Conservation (phyloP, 768 basidiomycete genomes). For the Austroboletus festivus region DNA sequence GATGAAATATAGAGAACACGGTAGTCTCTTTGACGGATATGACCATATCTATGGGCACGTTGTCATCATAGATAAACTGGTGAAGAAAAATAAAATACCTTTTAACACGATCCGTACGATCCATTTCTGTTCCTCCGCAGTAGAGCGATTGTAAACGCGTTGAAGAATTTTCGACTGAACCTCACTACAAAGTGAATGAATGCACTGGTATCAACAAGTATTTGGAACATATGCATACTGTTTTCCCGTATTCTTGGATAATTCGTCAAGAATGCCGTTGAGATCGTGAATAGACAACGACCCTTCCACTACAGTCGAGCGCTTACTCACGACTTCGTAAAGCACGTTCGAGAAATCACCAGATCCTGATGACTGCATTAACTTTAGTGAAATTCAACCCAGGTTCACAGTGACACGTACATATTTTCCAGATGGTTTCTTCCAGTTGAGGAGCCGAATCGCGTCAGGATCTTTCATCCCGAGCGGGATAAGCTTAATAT, state of each 20-base stretch:
- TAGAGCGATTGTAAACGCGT: constrained; percentile 72
- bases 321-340: constrained; percentile 81
- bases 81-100: constrained; percentile 44
- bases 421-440: constrained; percentile 66
- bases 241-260: constrained; percentile 70
- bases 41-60: constrained; percentile 62
- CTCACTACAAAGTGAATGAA: constrained; percentile 46
- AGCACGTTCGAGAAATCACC: constrained; percentile 89
- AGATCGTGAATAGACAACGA: constrained; percentile 77
- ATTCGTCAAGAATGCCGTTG: constrained; percentile 76
- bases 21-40: constrained; percentile 95
- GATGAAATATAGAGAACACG: constrained; percentile 87
- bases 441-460: constrained; percentile 86
- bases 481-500: constrained; percentile 86
- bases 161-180: constrained; percentile 72
- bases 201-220: constrained; percentile 8
- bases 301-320: constrained; percentile 76
- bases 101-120: constrained; percentile 94
- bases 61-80: neutral
- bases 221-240: constrained; percentile 45
- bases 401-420: constrained; percentile 38
- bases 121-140: constrained; percentile 91
- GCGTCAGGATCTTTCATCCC: constrained; percentile 79
- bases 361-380: constrained; percentile 51
- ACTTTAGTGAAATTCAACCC: neutral